A percentile compares a stretch with the other conserved stretches of the same genome.
phyloP scores from a whole-genome alignment of 75 land plant genomes.

The Picea sitchensis region DNA sequence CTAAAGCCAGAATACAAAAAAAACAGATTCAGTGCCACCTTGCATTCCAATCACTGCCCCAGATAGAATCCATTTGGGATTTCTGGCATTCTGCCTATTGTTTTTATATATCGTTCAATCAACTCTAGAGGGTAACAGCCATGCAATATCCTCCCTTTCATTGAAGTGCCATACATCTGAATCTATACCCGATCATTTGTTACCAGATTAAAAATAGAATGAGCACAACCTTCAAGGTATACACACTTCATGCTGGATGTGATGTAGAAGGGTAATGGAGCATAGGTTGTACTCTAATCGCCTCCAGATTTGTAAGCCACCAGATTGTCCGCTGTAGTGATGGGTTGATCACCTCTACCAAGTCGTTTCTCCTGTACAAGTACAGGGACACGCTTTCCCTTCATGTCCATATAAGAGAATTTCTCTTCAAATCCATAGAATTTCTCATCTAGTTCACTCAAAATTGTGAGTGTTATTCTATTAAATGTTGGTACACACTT shows the following conservation, averaged over 20 bases:
- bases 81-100: constrained; percentile 77
- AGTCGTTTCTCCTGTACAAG: no score
- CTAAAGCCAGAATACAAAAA: constrained; percentile 93
- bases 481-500: no score
- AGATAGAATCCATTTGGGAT: constrained; percentile 86
- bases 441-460: no score
- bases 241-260: constrained; percentile 15
- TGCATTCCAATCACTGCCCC: constrained; percentile 96
- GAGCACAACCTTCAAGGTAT: constrained; percentile 76
- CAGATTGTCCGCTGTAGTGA: no score
- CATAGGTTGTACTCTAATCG: constrained; percentile 85
- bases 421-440: no score
- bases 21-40: constrained; percentile 81
- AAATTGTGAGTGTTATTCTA: no score
- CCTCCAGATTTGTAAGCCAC: constrained; percentile 64
- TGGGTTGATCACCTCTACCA: no score
- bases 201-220: constrained; percentile 75
- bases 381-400: no score
- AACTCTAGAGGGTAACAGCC: constrained; percentile 71
- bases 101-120: constrained; percentile 63
- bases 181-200: neutral
- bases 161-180: constrained; percentile 48
- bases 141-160: constrained; percentile 67
- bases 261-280: constrained; percentile 84
- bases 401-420: no score